Evolutionary conservation across 108 stramenopile genomes (phyloP).

Genomic region (Schizochytrium sp.): DNA sequence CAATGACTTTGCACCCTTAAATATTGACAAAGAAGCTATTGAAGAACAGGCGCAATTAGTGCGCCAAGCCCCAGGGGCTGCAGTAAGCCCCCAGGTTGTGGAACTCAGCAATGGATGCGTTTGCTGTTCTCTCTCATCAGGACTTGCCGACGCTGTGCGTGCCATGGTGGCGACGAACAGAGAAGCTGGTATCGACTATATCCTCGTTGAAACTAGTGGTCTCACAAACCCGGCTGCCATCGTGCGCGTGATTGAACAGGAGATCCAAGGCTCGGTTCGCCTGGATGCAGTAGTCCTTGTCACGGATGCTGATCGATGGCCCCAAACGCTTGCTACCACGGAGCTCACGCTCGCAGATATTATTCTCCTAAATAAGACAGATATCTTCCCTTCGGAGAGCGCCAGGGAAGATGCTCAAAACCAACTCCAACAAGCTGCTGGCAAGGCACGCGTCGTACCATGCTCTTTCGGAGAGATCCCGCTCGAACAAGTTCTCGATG

Average conservation of each 20-base stretch:
- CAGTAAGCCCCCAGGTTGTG: slow-evolving; percentile 8
- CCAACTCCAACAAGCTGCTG: neutral
- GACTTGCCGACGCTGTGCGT: slow-evolving; percentile 51
- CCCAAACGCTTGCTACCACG: neutral
- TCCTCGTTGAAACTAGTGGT: slow-evolving; percentile 59
- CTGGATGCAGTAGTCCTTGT: slow-evolving; percentile 50
- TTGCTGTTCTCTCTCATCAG: slow-evolving; percentile 54
- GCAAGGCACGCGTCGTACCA: slow-evolving; percentile 1
- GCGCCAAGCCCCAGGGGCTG: neutral
- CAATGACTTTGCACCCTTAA: slow-evolving; percentile 62
- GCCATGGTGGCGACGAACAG: neutral
- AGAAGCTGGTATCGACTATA: slow-evolving; percentile 43
- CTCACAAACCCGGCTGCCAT: slow-evolving; percentile 57
- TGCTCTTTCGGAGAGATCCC: neutral
- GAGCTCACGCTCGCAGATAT: slow-evolving; percentile 55
- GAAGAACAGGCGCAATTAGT: neutral
- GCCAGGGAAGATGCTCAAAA: neutral
- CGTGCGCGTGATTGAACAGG: slow-evolving; percentile 44
- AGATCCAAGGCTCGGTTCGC: neutral
- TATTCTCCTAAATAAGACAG: slow-evolving; percentile 47
- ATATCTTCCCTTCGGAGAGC: neutral
- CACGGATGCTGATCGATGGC: slow-evolving; percentile 18
- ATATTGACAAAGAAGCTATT: slow-evolving; percentile 49
- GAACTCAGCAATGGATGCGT: slow-evolving; percentile 64
- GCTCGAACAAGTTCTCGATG: slow-evolving; percentile 32